These are phyloP conservation scores for Carex pumila DNA, from an alignment of 176 grass and related monocot genomes.

Conservation along the genomic window DNA sequence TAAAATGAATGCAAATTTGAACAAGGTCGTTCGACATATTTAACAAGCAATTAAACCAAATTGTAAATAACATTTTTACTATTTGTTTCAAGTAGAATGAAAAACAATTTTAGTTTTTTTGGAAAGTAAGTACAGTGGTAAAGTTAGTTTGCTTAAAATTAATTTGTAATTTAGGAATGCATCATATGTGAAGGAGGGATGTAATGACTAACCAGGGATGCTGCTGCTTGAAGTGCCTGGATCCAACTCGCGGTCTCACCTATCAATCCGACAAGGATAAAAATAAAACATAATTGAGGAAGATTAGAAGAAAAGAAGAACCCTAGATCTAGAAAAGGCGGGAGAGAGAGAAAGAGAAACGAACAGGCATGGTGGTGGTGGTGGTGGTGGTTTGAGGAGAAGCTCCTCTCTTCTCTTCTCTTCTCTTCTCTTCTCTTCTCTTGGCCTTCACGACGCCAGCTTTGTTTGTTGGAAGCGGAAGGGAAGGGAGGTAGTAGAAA, in stretches of 20 bases:
- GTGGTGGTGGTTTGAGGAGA: not conserved
- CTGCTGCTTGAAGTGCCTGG: conserved; percentile 34
- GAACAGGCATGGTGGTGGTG: not conserved
- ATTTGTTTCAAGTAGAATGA: not conserved
- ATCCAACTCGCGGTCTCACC: not conserved
- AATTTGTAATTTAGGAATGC: not conserved
- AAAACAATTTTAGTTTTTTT: not conserved
- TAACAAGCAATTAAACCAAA: not conserved
- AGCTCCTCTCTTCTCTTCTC: not conserved
- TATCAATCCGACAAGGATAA: not conserved
- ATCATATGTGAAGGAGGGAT: not conserved
- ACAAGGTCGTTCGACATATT: not conserved
- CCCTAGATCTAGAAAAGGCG: not conserved
- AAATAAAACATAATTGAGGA: not conserved
- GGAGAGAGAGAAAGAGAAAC: not conserved
- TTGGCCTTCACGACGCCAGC: not conserved
- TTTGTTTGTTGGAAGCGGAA: not conserved
- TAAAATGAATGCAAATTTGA: not conserved
- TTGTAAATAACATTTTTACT: not conserved
- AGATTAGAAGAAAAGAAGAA: not conserved
- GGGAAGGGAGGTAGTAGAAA: not conserved
- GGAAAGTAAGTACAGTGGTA: too few species aligned
- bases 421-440: too few species aligned
- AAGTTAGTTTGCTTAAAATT: too few species aligned
- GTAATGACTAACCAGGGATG: conserved; percentile 1